phyloP scores from a whole-genome alignment of 2,329 filamentous ascomycete genomes.

The Cladosporium sp. region DNA sequence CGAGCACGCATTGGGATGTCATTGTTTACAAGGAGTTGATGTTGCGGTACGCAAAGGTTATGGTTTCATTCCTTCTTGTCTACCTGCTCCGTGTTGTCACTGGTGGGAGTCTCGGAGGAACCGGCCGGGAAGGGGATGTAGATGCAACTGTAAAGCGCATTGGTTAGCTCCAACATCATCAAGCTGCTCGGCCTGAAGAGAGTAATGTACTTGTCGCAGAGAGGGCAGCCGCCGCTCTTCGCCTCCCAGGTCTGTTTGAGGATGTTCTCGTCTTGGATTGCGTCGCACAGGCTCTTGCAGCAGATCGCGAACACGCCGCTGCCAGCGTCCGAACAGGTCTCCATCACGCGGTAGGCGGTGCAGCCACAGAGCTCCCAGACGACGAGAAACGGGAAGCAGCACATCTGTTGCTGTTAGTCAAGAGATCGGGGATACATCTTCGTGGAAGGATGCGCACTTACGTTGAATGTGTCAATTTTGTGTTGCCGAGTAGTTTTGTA shows the following conservation, averaged over 20 bases:
- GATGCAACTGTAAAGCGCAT: not conserved
- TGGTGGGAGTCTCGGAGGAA: not conserved
- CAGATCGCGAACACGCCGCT: not conserved
- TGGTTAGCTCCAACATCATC: not conserved
- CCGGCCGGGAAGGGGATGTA: not conserved
- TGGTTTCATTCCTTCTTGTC: not conserved
- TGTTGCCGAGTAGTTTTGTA: not conserved
- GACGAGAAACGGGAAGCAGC: not conserved
- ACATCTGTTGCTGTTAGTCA: not conserved
- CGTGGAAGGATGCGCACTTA: not conserved
- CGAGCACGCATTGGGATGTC: not conserved
- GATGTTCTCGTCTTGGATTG: not conserved
- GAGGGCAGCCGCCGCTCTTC: not conserved
- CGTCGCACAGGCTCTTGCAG: not conserved
- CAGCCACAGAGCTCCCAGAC: not conserved
- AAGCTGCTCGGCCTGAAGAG: not conserved
- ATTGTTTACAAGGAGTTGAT: not conserved
- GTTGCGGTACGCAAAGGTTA: not conserved
- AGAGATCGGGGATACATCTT: not conserved
- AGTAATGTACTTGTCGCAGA: not conserved
- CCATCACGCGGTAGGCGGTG: not conserved
- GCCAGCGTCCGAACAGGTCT: not conserved
- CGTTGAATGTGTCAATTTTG: not conserved
- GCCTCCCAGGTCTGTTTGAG: not conserved
- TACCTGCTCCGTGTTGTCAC: not conserved